Percentiles rank a stretch among this genome's conserved stretches.
These are phyloP conservation scores for Saccharomycopsis microspora DNA, from an alignment of 805 yeast genomes.

Conservation along the genomic window DNA sequence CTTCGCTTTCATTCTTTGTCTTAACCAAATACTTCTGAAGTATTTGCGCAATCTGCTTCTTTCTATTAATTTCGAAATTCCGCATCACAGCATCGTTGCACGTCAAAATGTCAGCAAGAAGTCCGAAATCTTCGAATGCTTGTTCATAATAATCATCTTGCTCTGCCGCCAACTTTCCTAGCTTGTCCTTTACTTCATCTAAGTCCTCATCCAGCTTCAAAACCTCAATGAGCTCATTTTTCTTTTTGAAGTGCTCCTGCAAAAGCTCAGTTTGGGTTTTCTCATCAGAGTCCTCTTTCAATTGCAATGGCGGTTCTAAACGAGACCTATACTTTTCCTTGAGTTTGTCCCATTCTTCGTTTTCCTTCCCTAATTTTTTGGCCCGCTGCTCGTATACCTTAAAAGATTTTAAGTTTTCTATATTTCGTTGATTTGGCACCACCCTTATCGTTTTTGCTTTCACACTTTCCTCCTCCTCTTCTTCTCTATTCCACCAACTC, in stretches of 20 bases:
- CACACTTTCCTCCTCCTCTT: conserved; percentile 21
- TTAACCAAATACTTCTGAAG: conserved; percentile 16
- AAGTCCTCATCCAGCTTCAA: not conserved
- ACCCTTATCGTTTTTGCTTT: conserved; percentile 19
- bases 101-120: conserved; percentile 10
- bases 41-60: conserved; percentile 17
- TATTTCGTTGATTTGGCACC: conserved; percentile 51
- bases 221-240: not conserved
- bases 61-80: conserved; percentile 16
- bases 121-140: conserved; percentile 3
- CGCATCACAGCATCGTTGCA: conserved; percentile 13
- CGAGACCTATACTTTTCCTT: not conserved
- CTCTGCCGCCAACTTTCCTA: not conserved
- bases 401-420: conserved; percentile 36
- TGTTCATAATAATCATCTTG: not conserved
- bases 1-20: conserved; percentile 16
- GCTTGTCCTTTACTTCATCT: not conserved
- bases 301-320: too few relatives aligned
- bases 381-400: conserved; percentile 35
- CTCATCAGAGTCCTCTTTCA: not conserved
- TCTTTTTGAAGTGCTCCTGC: not conserved
- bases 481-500: conserved; percentile 51
- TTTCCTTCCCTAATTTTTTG: conserved; percentile 32
- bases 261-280: not conserved
- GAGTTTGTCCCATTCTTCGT: conserved; percentile 32